These are phyloP conservation scores for Gracilaria domingensis DNA, from an alignment of 23 red algal species.

Conservation along the genomic window DNA sequence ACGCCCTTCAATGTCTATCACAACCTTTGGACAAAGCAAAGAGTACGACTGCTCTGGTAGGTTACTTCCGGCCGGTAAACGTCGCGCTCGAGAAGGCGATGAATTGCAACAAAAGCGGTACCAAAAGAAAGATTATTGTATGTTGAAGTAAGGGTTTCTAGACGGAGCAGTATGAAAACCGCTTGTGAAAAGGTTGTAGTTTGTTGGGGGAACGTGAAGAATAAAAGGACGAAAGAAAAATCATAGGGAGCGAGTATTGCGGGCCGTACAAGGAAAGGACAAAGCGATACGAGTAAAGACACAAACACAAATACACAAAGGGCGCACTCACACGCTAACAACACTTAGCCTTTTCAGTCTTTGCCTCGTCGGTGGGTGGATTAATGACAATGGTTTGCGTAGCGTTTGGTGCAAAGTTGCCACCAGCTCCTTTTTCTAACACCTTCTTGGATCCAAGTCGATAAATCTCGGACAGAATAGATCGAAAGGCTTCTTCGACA, in stretches of 20 bases:
- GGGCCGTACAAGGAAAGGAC: not conserved
- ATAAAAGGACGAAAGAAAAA: not conserved
- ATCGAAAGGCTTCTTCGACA: slow-evolving; percentile 89
- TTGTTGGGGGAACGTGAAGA: not conserved
- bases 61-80: too few species aligned
- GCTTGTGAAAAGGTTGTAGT: slow-evolving; percentile 11
- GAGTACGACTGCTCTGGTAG: too few species aligned
- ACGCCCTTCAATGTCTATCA: too few species aligned
- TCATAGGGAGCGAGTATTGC: not conserved
- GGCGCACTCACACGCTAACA: slow-evolving; percentile 27
- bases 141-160: not conserved
- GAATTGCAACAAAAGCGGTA: not conserved
- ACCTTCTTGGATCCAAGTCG: slow-evolving; percentile 71
- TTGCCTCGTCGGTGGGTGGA: slow-evolving; percentile 67
- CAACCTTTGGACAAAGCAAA: too few species aligned
- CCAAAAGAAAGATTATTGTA: not conserved
- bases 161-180: not conserved
- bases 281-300: not conserved
- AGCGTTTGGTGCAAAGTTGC: slow-evolving; percentile 66
- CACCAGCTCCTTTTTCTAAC: slow-evolving; percentile 58
- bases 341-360: slow-evolving; percentile 72
- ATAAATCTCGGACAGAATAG: slow-evolving; percentile 95
- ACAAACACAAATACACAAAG: slow-evolving; percentile 6
- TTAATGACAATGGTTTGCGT: slow-evolving; percentile 82
- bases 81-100: not conserved